These are phyloP conservation scores for Lycium barbarum DNA, from an alignment of 257 asterid genomes.

Conservation along the genomic window DNA sequence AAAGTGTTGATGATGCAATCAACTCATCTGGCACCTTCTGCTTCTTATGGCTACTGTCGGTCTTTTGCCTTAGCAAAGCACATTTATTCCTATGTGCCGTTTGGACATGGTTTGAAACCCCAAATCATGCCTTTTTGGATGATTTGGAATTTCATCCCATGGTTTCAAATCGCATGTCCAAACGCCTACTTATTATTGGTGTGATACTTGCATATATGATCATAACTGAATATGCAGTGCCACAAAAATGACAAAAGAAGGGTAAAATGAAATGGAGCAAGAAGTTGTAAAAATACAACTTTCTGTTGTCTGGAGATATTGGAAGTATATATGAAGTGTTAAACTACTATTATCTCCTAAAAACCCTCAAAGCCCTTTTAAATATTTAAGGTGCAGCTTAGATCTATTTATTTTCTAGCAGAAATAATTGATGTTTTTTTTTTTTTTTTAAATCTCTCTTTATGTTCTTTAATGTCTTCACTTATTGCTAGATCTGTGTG, in stretches of 20 bases:
- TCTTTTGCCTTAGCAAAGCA: not conserved
- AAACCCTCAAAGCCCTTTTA: not conserved
- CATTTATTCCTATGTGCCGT: not conserved
- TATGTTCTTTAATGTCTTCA: not conserved
- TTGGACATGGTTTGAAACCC: too few relatives aligned
- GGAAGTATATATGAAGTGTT: not conserved
- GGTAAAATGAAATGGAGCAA: not conserved
- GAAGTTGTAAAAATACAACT: not conserved
- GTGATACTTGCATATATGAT: not conserved
- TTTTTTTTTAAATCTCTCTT: not conserved
- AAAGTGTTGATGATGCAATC: not conserved
- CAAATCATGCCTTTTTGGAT: too few relatives aligned
- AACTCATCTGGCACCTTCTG: too few relatives aligned
- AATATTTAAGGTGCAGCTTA: not conserved
- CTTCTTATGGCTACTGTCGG: too few relatives aligned
- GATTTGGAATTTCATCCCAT: too few relatives aligned
- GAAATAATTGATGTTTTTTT: not conserved
- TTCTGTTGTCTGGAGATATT: not conserved
- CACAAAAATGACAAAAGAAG: not conserved
- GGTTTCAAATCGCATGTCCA: too few relatives aligned
- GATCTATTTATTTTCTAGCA: not conserved
- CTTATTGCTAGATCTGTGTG: not conserved
- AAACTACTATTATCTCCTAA: not conserved
- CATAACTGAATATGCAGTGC: not conserved
- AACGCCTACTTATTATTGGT: not conserved